These are phyloP conservation scores for Russula compacta DNA, from an alignment of 768 basidiomycete species.

Conservation along the genomic window DNA sequence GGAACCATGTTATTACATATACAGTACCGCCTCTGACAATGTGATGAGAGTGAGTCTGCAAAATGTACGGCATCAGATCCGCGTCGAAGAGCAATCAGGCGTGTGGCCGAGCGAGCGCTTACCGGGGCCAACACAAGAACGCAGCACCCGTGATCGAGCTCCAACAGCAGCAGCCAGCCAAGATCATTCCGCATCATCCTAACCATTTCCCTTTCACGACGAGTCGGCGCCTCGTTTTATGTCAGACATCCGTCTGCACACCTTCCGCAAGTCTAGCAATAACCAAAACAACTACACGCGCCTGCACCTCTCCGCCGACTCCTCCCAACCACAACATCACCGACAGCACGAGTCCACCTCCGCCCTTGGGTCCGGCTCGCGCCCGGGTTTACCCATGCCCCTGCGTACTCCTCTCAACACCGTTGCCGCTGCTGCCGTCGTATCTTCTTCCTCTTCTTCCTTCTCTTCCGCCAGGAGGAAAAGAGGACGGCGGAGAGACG, in stretches of 20 bases:
- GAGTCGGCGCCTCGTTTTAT: constrained; percentile 13
- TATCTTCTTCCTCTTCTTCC: neutral
- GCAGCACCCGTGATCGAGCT: too few species aligned
- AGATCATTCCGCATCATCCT: neutral
- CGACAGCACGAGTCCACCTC: neutral
- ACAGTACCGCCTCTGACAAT: too few species aligned
- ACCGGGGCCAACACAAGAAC: too few species aligned
- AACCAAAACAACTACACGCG: constrained; percentile 10
- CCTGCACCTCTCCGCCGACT: neutral
- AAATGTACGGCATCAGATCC: too few species aligned
- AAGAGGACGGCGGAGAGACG: constrained; percentile 9
- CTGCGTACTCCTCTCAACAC: neutral
- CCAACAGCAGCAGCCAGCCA: too few species aligned
- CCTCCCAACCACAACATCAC: neutral
- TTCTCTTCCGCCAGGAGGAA: constrained; percentile 10
- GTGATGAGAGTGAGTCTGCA: too few species aligned
- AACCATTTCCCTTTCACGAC: neutral
- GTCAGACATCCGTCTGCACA: constrained; percentile 18
- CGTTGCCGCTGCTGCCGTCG: neutral
- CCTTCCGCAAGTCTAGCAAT: constrained; percentile 2
- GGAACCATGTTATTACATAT: too few species aligned
- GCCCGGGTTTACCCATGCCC: constrained; percentile 10
- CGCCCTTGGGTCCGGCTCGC: neutral
- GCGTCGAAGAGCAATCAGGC: too few species aligned
- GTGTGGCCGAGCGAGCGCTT: too few species aligned